Percentiles rank a stretch among this genome's conserved stretches.
Evolutionary conservation across 306 rosid genomes (phyloP).

Genomic region (Albizia julibrissin): DNA sequence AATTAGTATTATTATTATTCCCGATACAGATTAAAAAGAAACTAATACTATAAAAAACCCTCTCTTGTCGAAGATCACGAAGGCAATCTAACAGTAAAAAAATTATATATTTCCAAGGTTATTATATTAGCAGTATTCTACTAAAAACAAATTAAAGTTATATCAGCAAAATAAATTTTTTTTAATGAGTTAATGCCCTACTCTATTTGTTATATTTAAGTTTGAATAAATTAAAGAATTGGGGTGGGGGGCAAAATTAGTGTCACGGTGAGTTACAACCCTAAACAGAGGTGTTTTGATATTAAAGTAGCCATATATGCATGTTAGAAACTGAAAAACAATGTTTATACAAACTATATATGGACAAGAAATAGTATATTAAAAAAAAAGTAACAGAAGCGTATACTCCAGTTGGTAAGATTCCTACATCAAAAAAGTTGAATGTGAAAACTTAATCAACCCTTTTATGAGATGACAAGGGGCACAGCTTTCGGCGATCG

Average conservation of each 20-base stretch:
- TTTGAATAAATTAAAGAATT: neutral
- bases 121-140: neutral
- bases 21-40: neutral
- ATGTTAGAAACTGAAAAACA: neutral
- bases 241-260: neutral
- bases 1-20: neutral
- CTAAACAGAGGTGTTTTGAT: neutral
- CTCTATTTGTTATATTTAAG: neutral
- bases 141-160: neutral
- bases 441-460: neutral
- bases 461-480: neutral
- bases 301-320: neutral
- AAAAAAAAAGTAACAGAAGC: neutral
- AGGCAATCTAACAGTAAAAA: neutral
- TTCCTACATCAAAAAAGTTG: neutral
- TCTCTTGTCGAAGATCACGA: neutral
- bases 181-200: neutral
- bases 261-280: neutral
- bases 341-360: neutral
- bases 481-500: conserved; percentile 11
- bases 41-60: neutral
- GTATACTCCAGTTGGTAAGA: neutral
- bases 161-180: neutral
- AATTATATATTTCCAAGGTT: neutral
- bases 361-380: neutral